Base-by-base conservation (phyloP, 2,329 filamentous ascomycete genomes). In the Penicillium sp. region DNA sequence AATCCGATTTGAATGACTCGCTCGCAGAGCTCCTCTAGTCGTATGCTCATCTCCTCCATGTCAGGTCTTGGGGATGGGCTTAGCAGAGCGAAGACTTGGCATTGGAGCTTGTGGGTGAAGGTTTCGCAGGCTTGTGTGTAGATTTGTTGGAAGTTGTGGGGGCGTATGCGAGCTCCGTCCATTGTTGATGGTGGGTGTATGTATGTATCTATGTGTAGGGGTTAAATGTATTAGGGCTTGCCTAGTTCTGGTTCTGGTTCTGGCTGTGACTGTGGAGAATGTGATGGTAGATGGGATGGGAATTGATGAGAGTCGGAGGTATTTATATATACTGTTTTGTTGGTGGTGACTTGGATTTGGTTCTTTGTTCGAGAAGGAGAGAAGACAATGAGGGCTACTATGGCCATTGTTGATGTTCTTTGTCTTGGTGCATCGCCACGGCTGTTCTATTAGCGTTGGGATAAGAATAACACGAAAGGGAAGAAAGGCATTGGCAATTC, bases 101-200 rank as follows among this genome's bases (percentile, higher is more conserved):
- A 50, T 16, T 55, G 29, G 2, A 55, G 46, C 34, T 55, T 55
- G 25, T 44, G 53, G 2, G 46, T 38, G 38, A 55, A 55, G 23
- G 46, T 16, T 9, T 44, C 31, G 46, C 53, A 55, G 21, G 39
- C 40, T 43, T 55, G 31, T 7, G 21, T 23, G 8, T 55, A 55
- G 46, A 50, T 25, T 0, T 36, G 23, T 1, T 1, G 15, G 31
- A 44, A 55, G 19, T 43, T 43, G 7, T 19, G 5, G 5, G 53
- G 53, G 15, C 9, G 29, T 11, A 41, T 9, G 38, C 53, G 53
- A 8, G 40, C 15, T 25, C 46, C 47, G n/a, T 27, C 16, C 53
- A 55, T 55, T 19, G 16, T 41, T 23, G 13, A 11, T 45, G 11
- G 4, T 7, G 11, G 16, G 21, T 36, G n/a, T 34, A n/a, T 36